A percentile compares a stretch with the other conserved stretches of the same genome.
Evolutionary conservation across 768 basidiomycete species (phyloP).

Genomic region (Lactarius sp.): DNA sequence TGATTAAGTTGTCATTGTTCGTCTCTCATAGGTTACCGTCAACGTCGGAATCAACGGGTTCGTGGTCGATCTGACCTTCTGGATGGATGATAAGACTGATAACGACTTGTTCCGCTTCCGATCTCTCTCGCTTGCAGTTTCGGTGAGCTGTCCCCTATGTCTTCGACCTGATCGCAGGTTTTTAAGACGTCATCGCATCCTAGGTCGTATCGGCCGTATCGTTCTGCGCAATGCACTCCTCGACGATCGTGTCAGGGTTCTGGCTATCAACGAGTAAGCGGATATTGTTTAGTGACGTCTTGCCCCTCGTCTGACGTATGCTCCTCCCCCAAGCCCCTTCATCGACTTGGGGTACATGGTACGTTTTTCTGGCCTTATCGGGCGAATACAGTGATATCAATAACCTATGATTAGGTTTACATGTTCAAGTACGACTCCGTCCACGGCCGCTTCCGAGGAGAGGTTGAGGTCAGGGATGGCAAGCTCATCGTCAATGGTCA

Average conservation of each 20-base stretch:
- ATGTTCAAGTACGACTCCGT: constrained; percentile 98
- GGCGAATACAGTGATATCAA: neutral
- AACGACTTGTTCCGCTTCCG: constrained; percentile 6
- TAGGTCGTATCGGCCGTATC: constrained; percentile 99
- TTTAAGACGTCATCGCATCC: neutral
- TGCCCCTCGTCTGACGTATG: neutral
- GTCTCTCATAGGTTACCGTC: constrained; percentile 59
- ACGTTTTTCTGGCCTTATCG: constrained; percentile 23
- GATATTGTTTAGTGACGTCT: neutral
- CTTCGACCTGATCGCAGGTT: neutral
- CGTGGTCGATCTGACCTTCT: constrained; percentile 32
- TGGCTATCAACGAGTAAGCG: constrained; percentile 90
- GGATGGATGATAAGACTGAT: constrained; percentile 10
- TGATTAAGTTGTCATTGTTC: neutral
- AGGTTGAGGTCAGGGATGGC: constrained; percentile 75
- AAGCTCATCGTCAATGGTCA: constrained; percentile 86
- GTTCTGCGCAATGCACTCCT: constrained; percentile 92
- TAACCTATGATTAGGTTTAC: constrained; percentile 59
- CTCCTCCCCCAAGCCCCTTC: constrained; percentile 72
- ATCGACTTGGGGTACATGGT: constrained; percentile 98
- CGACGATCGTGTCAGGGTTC: constrained; percentile 70
- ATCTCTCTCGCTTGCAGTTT: constrained; percentile 46
- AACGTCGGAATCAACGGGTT: constrained; percentile 98
- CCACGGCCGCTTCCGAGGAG: constrained; percentile 88
- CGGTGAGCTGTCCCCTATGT: constrained; percentile 41